Percentiles rank a stretch among this genome's conserved stretches.
phyloP scores from a whole-genome alignment of 441 rosid species.

The Corymbia citriodora region DNA sequence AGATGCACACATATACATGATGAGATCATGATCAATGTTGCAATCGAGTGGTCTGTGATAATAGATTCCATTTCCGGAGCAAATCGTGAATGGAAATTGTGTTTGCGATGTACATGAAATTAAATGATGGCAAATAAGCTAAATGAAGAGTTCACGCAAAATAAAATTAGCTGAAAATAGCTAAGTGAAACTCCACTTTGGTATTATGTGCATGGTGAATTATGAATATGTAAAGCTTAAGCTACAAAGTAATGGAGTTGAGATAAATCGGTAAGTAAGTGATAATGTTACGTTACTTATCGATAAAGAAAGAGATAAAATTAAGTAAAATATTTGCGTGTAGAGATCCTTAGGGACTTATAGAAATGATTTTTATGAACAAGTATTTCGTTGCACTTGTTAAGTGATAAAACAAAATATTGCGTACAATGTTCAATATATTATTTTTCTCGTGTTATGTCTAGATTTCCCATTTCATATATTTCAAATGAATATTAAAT shows the following conservation, averaged over 20 bases:
- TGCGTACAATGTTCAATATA: background rate
- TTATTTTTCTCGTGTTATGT: background rate
- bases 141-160: too few relatives aligned
- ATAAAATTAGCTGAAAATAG: too few relatives aligned
- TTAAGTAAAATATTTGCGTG: background rate
- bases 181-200: too few relatives aligned
- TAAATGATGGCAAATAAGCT: background rate
- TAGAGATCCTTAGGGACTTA: background rate
- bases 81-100: background rate
- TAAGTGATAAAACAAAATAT: background rate
- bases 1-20: background rate
- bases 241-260: background rate
- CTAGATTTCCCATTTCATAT: background rate
- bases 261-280: background rate
- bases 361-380: too few relatives aligned
- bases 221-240: background rate
- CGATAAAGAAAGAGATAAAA: background rate
- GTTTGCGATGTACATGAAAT: too few relatives aligned
- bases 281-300: background rate
- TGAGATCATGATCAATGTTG: background rate
- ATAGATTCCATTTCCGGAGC: background rate
- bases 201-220: background rate
- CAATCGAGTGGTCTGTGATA: background rate
- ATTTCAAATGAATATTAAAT: background rate
- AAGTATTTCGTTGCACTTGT: too few relatives aligned